Evolutionary conservation across 345 rosid genomes (phyloP).

Genomic region (Durio zibethinus): DNA sequence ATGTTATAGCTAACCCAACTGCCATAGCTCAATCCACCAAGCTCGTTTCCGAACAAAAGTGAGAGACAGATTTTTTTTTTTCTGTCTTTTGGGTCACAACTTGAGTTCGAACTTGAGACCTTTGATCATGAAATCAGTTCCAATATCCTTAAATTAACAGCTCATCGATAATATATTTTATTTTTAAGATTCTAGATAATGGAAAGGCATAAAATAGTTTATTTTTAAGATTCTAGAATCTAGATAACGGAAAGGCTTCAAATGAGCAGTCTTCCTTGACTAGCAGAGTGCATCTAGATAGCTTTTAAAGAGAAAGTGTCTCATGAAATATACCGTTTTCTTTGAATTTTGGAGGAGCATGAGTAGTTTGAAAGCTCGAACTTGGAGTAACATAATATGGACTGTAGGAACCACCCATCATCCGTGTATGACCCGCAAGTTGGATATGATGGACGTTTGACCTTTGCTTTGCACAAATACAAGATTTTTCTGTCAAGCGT

Average conservation of each 20-base stretch:
- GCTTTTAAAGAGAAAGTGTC: no score
- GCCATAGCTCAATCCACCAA: conserved; percentile 37
- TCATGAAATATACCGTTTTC: no score
- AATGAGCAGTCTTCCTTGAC: not conserved
- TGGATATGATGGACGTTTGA: not conserved
- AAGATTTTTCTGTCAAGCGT: no score
- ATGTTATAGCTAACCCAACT: conserved; percentile 16
- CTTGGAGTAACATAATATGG: no score
- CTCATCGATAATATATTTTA: no score
- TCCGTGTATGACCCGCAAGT: not conserved
- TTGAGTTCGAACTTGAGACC: no score
- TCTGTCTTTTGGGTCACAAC: no score
- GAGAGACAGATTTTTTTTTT: no score
- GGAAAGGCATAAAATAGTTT: not conserved
- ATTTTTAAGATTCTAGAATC: not conserved
- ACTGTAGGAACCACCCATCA: not conserved
- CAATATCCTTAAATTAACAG: no score
- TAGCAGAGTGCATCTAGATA: no score
- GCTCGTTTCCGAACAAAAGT: not conserved
- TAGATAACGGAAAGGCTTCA: not conserved
- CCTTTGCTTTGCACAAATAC: not conserved
- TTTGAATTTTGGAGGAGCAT: not conserved
- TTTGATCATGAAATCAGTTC: no score
- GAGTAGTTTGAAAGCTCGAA: not conserved
- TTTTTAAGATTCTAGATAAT: not conserved